Evolutionary conservation across 2,329 filamentous ascomycete species (phyloP), one percentile per base, ranked within the genome.

Genomic region (Acrocalymma vagum): DNA sequence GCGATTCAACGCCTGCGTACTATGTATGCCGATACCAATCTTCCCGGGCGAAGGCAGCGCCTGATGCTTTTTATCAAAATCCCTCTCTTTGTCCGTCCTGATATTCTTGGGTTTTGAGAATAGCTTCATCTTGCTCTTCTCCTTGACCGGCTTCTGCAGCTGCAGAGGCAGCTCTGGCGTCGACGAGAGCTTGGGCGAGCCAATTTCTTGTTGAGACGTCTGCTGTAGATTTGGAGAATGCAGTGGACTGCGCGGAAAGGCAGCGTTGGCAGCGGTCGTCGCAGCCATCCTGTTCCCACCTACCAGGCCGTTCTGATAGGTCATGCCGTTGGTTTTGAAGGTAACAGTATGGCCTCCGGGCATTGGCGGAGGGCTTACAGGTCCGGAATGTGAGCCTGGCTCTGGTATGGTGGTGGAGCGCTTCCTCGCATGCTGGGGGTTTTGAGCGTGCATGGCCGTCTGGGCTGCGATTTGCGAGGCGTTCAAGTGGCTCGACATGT

Each of bases 381-480:
- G 81, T 6, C 30, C 48, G 10, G 45, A 51, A 18, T 56, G 42
- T 9, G 67, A 71, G 32, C 69, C 72, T 1, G 73, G 81, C 13
- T 81, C 78, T 5, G 88, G 84, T 7, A 88, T 83, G 0, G 88
- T 90, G 65, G 88, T 85, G 10, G 87, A 91, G 36, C 88, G 81
- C 64, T 90, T 87, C 14, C 88, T 78, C 43, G 67, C 75, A 55
- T 68, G 69, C 49, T 71, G 67, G 28, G 76, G 74, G 59, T 81
- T 78, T 58, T 85, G 81, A 22, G 82, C 81, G 73, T 89, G 84
- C 60, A 87, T 84, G 39, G 88, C 88, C 8, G 88, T 84, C 69
- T 91, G 88, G 13, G 88, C 88, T 25, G 88, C 88, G 51, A 91
- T 90, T 67, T 90, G 86, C 67, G 87, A 90, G n/a, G 87, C 83